Evolutionary conservation across 192 early-diverging fungal species (phyloP).

Genomic region (Backusella circina): DNA sequence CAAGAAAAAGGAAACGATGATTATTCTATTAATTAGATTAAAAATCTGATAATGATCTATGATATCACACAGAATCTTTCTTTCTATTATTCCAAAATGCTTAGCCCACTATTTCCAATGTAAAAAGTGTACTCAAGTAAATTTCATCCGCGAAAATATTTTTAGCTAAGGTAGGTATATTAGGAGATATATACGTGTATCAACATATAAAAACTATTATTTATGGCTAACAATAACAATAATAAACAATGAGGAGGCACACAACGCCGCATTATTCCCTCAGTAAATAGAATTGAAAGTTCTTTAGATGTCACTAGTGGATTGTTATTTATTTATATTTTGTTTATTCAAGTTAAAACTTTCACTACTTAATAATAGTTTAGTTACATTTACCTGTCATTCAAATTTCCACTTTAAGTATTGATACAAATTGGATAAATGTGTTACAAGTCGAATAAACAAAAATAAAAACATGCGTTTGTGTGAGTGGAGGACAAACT

Average conservation of each 20-base stretch:
- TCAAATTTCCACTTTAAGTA: not conserved
- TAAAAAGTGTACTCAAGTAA: not conserved
- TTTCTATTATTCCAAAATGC: not conserved
- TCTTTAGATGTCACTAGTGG: too few species aligned
- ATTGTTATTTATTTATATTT: too few species aligned
- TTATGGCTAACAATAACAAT: not conserved
- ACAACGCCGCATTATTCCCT: not conserved
- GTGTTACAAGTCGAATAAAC: not conserved
- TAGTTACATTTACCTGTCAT: not conserved
- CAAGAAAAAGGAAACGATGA: too few species aligned
- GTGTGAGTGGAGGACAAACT: not conserved
- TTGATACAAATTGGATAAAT: not conserved
- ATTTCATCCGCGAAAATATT: not conserved
- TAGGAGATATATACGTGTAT: not conserved
- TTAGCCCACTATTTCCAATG: not conserved
- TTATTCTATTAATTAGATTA: too few species aligned
- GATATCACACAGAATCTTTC: not conserved
- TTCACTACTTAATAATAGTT: not conserved
- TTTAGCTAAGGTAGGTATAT: not conserved
- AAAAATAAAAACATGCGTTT: not conserved
- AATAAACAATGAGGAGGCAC: not conserved
- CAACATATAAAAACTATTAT: not conserved
- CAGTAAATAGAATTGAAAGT: too few species aligned
- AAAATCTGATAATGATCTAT: too few species aligned
- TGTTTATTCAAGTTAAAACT: too few species aligned